Percentiles rank a stretch among this genome's conserved stretches.
Evolutionary conservation across 106 monocot species (phyloP).

Genomic region (Phalaenopsis aphrodite): DNA sequence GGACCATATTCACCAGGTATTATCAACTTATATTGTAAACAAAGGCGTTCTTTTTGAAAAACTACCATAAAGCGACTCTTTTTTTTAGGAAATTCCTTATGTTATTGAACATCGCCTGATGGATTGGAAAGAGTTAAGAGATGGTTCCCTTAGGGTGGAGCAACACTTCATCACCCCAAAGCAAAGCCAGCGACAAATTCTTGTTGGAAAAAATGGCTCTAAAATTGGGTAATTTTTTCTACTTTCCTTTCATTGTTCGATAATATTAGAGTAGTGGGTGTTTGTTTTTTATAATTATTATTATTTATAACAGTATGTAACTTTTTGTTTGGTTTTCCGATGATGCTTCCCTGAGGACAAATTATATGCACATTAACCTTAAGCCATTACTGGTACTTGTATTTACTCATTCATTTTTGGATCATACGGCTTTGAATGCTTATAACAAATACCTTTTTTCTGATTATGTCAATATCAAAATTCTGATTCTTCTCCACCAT

Average conservation of each 20-base stretch:
- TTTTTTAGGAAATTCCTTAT: slow-evolving; percentile 91
- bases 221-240: slow-evolving; percentile 73
- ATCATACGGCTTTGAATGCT: not conserved
- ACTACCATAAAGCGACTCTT: not conserved
- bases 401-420: not conserved
- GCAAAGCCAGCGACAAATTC: slow-evolving; percentile 81
- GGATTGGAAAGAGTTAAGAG: slow-evolving; percentile 88
- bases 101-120: slow-evolving; percentile 90
- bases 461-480: not conserved
- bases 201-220: slow-evolving; percentile 97
- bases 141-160: slow-evolving; percentile 94
- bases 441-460: not conserved
- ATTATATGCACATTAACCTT: not conserved
- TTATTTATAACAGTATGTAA: not conserved
- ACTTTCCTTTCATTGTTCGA: not conserved
- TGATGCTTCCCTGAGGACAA: not conserved
- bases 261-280: not conserved
- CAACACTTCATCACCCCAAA: slow-evolving; percentile 92
- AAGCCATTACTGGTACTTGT: not conserved
- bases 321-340: not conserved
- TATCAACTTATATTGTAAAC: slow-evolving; percentile 4
- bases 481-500: not conserved
- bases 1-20: slow-evolving; percentile 91
- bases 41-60: not conserved
- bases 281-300: not conserved